These are phyloP conservation scores for Nothopassalora personata DNA, from an alignment of 2,329 filamentous ascomycete genomes.

Conservation along the genomic window DNA sequence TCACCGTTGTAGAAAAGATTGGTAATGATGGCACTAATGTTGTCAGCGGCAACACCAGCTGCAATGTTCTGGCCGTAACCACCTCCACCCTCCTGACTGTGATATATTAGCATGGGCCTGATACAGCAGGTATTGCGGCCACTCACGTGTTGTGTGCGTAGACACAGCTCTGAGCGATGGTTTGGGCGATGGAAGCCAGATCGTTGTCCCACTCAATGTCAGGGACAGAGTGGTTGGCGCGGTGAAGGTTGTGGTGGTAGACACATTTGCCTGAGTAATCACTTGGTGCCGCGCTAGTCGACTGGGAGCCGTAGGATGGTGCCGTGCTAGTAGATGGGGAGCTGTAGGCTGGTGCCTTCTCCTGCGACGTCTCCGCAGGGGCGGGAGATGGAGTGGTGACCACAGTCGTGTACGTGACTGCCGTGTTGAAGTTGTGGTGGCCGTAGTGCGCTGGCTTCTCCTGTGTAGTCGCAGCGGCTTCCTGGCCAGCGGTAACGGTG, in stretches of 20 bases:
- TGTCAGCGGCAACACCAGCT: constrained; percentile 52
- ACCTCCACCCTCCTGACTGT: constrained; percentile 52
- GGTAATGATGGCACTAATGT: constrained; percentile 64
- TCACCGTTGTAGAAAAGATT: constrained; percentile 89
- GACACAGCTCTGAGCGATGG: constrained; percentile 61
- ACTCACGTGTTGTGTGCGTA: constrained; percentile 74
- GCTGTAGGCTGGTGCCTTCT: neutral
- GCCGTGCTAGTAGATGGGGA: neutral
- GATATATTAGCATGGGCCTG: constrained; percentile 30
- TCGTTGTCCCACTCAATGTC: constrained; percentile 60
- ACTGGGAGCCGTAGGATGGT: constrained; percentile 7
- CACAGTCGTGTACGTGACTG: neutral
- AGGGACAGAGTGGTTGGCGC: constrained; percentile 69
- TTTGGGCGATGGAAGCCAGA: constrained; percentile 59
- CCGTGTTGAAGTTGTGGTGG: constrained; percentile 15
- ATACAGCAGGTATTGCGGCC: neutral
- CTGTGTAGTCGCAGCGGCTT: constrained; percentile 10
- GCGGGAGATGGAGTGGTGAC: neutral
- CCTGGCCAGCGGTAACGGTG: constrained; percentile 30
- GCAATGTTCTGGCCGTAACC: constrained; percentile 92
- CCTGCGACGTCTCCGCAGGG: neutral
- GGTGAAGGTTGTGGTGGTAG: constrained; percentile 80
- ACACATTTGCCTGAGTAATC: constrained; percentile 42
- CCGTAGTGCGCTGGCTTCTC: constrained; percentile 16
- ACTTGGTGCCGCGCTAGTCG: constrained; percentile 11